Evolutionary conservation across 768 basidiomycete genomes (phyloP).

Genomic region (Suillus variegatus): DNA sequence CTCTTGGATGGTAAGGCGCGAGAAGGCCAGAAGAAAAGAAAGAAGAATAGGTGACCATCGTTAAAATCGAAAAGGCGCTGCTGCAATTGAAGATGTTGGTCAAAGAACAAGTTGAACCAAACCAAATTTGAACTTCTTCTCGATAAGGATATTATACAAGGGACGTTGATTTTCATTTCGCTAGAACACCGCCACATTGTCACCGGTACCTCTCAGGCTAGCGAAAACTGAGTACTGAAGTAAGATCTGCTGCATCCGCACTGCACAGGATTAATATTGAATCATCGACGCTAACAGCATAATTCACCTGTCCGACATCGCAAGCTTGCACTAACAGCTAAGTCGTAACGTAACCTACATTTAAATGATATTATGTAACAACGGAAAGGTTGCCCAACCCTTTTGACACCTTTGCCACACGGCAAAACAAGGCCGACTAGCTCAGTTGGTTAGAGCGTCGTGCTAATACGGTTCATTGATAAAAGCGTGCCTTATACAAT

Average conservation of each 20-base stretch:
- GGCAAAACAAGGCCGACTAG: constrained; percentile 63
- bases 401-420: neutral
- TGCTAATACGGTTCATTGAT: constrained; percentile 47
- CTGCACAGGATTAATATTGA: neutral
- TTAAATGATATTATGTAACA: too few relatives aligned
- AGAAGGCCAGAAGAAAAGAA: constrained; percentile 75
- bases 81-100: neutral
- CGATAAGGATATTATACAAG: neutral
- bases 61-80: constrained; percentile 11
- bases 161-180: neutral
- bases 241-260: neutral
- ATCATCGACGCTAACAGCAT: neutral
- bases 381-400: neutral
- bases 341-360: neutral
- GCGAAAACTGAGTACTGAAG: neutral
- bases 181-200: neutral
- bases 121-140: neutral
- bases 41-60: constrained; percentile 55
- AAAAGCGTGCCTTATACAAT: neutral
- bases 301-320: neutral
- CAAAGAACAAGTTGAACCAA: constrained; percentile 20
- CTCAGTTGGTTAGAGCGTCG: constrained; percentile 95
- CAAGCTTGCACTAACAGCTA: neutral
- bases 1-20: constrained; percentile 42
- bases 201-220: too few relatives aligned